Percentiles rank a stretch among this genome's conserved stretches.
Evolutionary conservation across 306 rosid species (phyloP).

Genomic region (Trifolium dubium): DNA sequence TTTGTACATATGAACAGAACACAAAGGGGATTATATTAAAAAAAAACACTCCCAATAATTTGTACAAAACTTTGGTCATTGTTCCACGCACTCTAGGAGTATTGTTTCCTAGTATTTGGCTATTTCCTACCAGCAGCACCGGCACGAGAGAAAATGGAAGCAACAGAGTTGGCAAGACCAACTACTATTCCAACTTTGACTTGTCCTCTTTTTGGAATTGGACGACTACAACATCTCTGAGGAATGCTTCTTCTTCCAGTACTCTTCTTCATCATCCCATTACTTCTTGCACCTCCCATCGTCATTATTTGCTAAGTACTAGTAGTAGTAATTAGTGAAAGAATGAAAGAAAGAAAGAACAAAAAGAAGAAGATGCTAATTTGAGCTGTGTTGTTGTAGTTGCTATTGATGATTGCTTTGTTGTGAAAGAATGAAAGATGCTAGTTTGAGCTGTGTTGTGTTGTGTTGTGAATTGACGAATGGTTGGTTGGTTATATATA

Average conservation of each 20-base stretch:
- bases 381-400: not conserved
- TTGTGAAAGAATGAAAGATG: no score
- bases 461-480: not conserved
- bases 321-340: no score
- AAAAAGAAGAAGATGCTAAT: not conserved
- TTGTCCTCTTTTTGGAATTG: conserved; percentile 72
- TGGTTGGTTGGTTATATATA: conserved; percentile 27
- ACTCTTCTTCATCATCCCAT: conserved; percentile 45
- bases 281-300: conserved; percentile 48
- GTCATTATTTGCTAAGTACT: not conserved
- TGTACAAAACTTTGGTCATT: no score
- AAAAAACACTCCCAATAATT: conserved; percentile 19
- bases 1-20: conserved; percentile 32
- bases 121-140: not conserved
- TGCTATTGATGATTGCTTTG: not conserved
- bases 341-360: not conserved
- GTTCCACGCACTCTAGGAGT: no score
- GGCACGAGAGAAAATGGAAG: conserved; percentile 58
- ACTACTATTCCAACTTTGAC: conserved; percentile 68
- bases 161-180: conserved; percentile 69
- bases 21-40: conserved; percentile 7
- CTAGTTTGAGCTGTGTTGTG: not conserved
- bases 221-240: conserved; percentile 48
- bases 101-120: not conserved
- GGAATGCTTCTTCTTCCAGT: conserved; percentile 40